Evolutionary conservation across 768 basidiomycete species (phyloP).

Genomic region (Clitopilus hobsonii): DNA sequence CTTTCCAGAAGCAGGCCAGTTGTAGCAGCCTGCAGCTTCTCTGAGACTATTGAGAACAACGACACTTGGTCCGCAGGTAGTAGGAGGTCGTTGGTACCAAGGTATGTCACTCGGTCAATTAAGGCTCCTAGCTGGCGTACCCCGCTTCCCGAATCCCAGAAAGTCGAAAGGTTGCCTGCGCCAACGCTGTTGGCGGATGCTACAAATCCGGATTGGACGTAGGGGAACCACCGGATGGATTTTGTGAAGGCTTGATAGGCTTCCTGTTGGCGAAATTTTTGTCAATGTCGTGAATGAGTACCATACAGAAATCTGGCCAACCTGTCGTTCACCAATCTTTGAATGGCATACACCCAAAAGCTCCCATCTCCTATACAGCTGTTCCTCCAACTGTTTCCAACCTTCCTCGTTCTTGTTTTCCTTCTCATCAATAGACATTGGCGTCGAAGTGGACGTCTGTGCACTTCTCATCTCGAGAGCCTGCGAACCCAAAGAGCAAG

Average conservation of each 20-base stretch:
- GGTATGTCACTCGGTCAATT: slow-evolving; percentile 62
- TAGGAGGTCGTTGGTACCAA: slow-evolving; percentile 64
- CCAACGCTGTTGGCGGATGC: slow-evolving; percentile 31
- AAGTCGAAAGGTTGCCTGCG: slow-evolving; percentile 16
- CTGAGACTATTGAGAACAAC: slow-evolving; percentile 22
- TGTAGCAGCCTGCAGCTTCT: slow-evolving; percentile 21
- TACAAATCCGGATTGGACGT: slow-evolving; percentile 33
- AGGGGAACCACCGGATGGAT: slow-evolving; percentile 53
- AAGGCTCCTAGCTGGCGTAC: slow-evolving; percentile 56
- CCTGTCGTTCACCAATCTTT: slow-evolving; percentile 76
- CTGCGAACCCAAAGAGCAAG: slow-evolving; percentile 49
- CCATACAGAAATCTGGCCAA: slow-evolving; percentile 23
- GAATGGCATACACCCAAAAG: slow-evolving; percentile 73
- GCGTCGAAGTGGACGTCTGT: background rate
- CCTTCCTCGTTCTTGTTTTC: slow-evolving; percentile 24
- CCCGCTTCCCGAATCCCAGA: slow-evolving; percentile 37
- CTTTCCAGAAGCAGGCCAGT: slow-evolving; percentile 56
- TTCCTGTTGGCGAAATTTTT: slow-evolving; percentile 33
- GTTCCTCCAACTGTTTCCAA: slow-evolving; percentile 62
- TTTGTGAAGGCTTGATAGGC: slow-evolving; percentile 55
- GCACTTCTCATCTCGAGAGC: slow-evolving; percentile 19
- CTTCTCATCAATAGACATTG: background rate
- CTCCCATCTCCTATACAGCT: slow-evolving; percentile 74
- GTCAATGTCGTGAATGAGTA: slow-evolving; percentile 1
- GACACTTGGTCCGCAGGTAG: slow-evolving; percentile 47